Base-by-base conservation (phyloP, 768 basidiomycete genomes). In the Rhizopogon rudus region DNA sequence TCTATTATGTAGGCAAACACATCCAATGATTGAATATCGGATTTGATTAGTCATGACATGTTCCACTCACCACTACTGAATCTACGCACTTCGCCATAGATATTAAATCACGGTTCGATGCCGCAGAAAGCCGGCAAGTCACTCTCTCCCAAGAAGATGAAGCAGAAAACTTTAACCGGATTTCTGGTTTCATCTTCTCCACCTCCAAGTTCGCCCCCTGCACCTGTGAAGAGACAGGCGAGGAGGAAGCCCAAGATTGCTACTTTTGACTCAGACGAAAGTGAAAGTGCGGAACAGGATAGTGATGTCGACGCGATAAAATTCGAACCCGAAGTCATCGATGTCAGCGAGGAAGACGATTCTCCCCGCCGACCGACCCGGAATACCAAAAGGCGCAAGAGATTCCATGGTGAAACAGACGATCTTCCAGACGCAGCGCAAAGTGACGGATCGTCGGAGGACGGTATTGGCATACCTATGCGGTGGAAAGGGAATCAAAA, bases 271-370 rank as follows among this genome's bases (percentile, higher is more conserved):
- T 39, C 65, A 29, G 52, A 61, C 31, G 59, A 60, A 37, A 58
- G 63, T 29, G 65, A 63, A 5, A 63, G 54, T 7, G 58, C 62
- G 6, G 68, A 65, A 45, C 60, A 68, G 33, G 76, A 76, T 49
- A 75, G 79, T 50, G 77, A 78, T 56, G 74, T 83, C 40, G 76
- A 73, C 14, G 76, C 71, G 28, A 83, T 86, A 48, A 77, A 63
- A 43, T 79, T 87, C 49, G 79, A 78, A 56, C 70, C 77, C 16
- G 57, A 70, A 28, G 45, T 40, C 31, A 8, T 53, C 3, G 60
- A 60, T n/a, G 44, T 58, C 45, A 64, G 61, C 52, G 68, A 66
- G 25, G 61, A 65, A 52, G 65, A 65, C 31, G 57, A 59, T 28
- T 60, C 63, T 12, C 65, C 68, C 35, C 65, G 60, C 52, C 62